Evolutionary conservation across 1,139 yeast species (phyloP).

Genomic region (Scheffersomyces parashehatae): DNA sequence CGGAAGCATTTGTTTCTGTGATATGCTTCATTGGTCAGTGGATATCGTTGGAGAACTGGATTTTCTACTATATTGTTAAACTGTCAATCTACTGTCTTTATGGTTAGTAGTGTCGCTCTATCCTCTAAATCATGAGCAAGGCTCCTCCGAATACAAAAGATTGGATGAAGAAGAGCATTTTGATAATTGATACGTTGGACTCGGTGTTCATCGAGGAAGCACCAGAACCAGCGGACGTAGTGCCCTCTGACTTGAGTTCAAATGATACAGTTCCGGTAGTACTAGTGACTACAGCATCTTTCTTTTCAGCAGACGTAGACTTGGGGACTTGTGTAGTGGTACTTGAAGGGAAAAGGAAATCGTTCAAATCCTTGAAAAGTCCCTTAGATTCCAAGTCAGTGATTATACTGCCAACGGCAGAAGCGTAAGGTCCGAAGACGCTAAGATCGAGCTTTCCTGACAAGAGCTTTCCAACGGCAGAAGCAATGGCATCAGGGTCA

Average conservation of each 20-base stretch:
- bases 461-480: constrained; percentile 25
- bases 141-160: constrained; percentile 23
- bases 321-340: constrained; percentile 9
- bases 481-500: constrained; percentile 25
- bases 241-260: constrained; percentile 2
- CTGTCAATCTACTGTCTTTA: too few relatives aligned
- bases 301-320: constrained; percentile 7
- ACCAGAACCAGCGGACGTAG: constrained; percentile 13
- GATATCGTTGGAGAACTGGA: too few relatives aligned
- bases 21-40: too few relatives aligned
- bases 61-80: too few relatives aligned
- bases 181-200: constrained; percentile 12
- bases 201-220: constrained; percentile 5
- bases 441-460: constrained; percentile 19
- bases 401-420: constrained; percentile 32
- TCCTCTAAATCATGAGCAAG: constrained; percentile 11
- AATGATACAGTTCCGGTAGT: constrained; percentile 8
- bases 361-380: constrained; percentile 40
- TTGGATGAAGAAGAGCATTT: constrained; percentile 17
- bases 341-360: constrained; percentile 33
- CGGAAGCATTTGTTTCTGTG: too few relatives aligned
- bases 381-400: constrained; percentile 40
- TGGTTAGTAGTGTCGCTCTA: too few relatives aligned
- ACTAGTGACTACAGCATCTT: constrained; percentile 8
- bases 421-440: constrained; percentile 29